Percentiles rank a stretch among this genome's conserved stretches.
Evolutionary conservation across 345 rosid species (phyloP).

Genomic region (Draba incana): DNA sequence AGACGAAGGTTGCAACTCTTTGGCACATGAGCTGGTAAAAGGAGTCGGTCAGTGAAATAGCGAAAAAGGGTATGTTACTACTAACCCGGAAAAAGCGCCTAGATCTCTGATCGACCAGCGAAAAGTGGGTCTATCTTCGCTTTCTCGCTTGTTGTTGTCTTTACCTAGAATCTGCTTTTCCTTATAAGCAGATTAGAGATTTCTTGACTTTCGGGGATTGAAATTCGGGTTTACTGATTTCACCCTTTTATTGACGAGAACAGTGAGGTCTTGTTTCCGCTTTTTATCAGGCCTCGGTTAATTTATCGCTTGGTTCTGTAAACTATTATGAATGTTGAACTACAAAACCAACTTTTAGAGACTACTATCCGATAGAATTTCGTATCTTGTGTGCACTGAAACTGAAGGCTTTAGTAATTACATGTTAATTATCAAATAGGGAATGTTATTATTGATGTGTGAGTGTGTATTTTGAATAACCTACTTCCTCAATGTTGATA

Average conservation of each 20-base stretch:
- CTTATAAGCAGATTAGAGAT: conserved; percentile 34
- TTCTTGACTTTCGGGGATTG: conserved; percentile 28
- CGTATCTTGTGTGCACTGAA: background rate
- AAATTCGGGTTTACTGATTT: conserved; percentile 17
- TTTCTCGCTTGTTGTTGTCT: conserved; percentile 42
- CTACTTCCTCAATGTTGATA: background rate
- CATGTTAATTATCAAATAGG: background rate
- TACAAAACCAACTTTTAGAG: background rate
- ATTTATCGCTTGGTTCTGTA: conserved; percentile 25
- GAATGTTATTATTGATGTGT: background rate
- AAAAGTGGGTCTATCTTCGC: conserved; percentile 15
- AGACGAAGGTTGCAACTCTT: conserved; percentile 42
- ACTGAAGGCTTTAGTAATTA: background rate
- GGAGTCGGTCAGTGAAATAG: conserved; percentile 35
- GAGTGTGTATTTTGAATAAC: background rate
- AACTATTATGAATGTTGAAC: conserved; percentile 24
- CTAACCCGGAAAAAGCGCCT: conserved; percentile 18
- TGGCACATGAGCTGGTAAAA: conserved; percentile 33
- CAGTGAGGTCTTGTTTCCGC: conserved; percentile 25
- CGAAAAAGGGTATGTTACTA: conserved; percentile 27
- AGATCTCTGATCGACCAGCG: conserved; percentile 36
- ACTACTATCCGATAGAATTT: conserved; percentile 1
- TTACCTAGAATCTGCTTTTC: conserved; percentile 31
- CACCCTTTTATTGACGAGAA: conserved; percentile 21
- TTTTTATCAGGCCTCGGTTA: conserved; percentile 21